Base-by-base conservation (phyloP, 768 basidiomycete genomes). In the Mycena epipterygia region DNA sequence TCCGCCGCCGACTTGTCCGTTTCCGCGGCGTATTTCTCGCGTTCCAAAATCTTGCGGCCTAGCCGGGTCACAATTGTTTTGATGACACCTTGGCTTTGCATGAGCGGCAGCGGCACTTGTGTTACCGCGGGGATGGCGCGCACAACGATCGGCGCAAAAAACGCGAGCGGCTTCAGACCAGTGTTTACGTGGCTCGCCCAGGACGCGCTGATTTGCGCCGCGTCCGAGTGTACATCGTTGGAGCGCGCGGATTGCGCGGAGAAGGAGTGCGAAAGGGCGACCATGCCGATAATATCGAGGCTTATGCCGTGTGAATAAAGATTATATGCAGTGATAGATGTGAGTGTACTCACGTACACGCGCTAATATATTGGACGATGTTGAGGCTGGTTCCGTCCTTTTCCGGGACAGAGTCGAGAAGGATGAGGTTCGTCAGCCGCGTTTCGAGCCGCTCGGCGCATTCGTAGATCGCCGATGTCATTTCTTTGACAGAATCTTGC, bases 241-340 rank as follows among this genome's bases (percentile, higher is more conserved):
- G 61, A 67, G 30, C 41, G 71, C 42, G 46, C 51, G 1, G 67
- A 62, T 62, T 71, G 70, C 12, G 75, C 75, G 21, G 68, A 64
- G 73, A 86, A 85, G 72, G 84, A 80, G 75, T 85, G 81, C n/a
- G 80, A 82, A 52, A 85, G 84, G 0, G 76, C 84, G 58, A 84
- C 82, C 48, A 79, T 77, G 7, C 79, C 80, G 33, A 81, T 77
- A 35, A 79, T 77, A 60, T 80, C 78, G 17, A 81, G 74, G 2
- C 78, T 80, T 42, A 35, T 60, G 17, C 33, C 33, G 25, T 12
- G 41, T 35, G 19, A 56, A 37, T 32, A 16, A 25, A 25, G 21
- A 21, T 44, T 25, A 29, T 33, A 11, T 53, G 3, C 1, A 32
- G 49, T 9, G 56, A 52, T 25, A 69, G 46, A n/a, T 27, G 29